A percentile compares a stretch with the other conserved stretches of the same genome.
phyloP scores from a whole-genome alignment of 306 rosid genomes.

The Echinosophora koreensis region DNA sequence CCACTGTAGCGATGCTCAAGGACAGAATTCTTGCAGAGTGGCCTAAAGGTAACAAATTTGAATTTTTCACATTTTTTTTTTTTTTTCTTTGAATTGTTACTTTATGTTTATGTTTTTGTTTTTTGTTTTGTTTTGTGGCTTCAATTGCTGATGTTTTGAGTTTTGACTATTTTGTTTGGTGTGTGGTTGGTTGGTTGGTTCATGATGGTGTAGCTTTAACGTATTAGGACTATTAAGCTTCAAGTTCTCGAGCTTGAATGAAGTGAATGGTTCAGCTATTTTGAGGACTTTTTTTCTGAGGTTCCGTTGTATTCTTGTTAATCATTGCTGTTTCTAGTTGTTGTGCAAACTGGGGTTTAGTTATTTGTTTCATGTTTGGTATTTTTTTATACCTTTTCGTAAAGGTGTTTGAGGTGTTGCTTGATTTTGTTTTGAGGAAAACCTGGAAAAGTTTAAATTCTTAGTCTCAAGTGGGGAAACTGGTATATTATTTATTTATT shows the following conservation, averaged over 20 bases:
- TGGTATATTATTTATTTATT: conserved; percentile 1
- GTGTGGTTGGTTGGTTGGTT: neutral
- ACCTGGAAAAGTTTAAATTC: neutral
- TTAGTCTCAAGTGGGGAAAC: conserved; percentile 30
- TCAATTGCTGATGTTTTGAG: neutral
- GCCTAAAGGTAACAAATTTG: conserved; percentile 75
- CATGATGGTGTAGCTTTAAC: conserved; percentile 36
- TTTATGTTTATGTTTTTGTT: neutral
- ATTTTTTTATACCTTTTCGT: conserved; percentile 12
- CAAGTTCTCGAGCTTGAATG: conserved; percentile 33
- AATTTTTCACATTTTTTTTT: no score
- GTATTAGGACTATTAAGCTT: conserved; percentile 4
- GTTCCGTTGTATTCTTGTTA: conserved; percentile 7
- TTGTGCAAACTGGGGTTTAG: neutral
- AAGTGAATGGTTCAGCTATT: conserved; percentile 17
- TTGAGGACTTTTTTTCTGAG: conserved; percentile 26
- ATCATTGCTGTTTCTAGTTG: neutral
- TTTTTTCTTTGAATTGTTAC: neutral
- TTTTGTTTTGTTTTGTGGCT: neutral
- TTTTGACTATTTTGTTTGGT: neutral
- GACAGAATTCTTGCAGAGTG: conserved; percentile 83
- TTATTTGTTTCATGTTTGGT: neutral
- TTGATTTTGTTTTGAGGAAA: neutral
- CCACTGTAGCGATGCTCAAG: conserved; percentile 77
- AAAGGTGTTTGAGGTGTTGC: conserved; percentile 13